A percentile compares a stretch with the other conserved stretches of the same genome.
Evolutionary conservation across 2,329 filamentous ascomycete genomes (phyloP).

Genomic region (Verticillium dahliae): DNA sequence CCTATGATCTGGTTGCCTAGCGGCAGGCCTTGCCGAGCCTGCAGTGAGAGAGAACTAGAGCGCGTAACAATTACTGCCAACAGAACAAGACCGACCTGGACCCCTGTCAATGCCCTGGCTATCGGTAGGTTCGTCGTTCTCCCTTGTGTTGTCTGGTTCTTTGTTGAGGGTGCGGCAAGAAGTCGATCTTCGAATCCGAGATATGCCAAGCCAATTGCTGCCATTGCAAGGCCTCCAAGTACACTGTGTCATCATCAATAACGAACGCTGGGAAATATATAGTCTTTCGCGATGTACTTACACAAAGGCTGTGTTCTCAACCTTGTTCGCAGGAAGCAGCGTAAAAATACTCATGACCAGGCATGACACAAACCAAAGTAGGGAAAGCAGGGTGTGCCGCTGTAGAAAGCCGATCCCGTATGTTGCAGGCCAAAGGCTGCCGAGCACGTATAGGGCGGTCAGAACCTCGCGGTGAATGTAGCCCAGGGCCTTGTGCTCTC

Average conservation of each 20-base stretch:
- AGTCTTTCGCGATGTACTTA: slow-evolving; percentile 32
- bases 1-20: slow-evolving; percentile 82
- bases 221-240: slow-evolving; percentile 72
- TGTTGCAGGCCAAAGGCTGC: slow-evolving; percentile 68
- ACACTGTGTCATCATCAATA: slow-evolving; percentile 42
- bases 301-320: slow-evolving; percentile 71
- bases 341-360: slow-evolving; percentile 86
- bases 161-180: neutral
- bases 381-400: slow-evolving; percentile 55
- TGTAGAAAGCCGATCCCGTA: slow-evolving; percentile 69
- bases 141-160: neutral
- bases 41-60: slow-evolving; percentile 77
- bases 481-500: slow-evolving; percentile 61
- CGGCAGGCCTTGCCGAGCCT: slow-evolving; percentile 78
- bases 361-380: slow-evolving; percentile 72
- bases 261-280: too few relatives aligned
- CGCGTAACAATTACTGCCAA: slow-evolving; percentile 81
- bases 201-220: slow-evolving; percentile 67
- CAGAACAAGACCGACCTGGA: slow-evolving; percentile 67
- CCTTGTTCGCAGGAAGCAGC: slow-evolving; percentile 77
- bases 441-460: slow-evolving; percentile 71
- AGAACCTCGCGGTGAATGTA: slow-evolving; percentile 89
- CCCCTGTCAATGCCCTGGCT: slow-evolving; percentile 55
- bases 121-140: slow-evolving; percentile 19
- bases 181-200: slow-evolving; percentile 66